Evolutionary conservation across 305 asterid species (phyloP), one percentile per base, ranked within the genome.

Genomic region (Ilex paraguariensis): DNA sequence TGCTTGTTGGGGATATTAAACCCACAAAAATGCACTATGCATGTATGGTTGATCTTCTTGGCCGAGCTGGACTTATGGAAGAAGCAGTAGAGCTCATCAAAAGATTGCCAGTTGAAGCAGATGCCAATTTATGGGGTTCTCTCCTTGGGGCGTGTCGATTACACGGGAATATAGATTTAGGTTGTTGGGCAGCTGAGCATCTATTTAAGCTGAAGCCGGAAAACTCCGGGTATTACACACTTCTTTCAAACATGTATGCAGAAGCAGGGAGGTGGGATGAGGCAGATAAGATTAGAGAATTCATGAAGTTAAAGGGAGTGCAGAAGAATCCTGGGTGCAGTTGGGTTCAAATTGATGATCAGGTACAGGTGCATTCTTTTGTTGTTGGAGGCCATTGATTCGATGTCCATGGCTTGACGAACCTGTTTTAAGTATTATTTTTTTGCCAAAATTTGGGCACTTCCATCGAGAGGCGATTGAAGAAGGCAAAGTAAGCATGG

Each of bases 41-140:
- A 21, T 86, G 96, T 78, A 84, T 91, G 90, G 95, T 91, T 62
- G 95, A 91, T 71, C 87, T 91, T 77, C 82, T 88, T 59, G 92
- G 96, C n/a, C 90, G 98, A 1, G 77, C 81, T 4, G 95, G 98
- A 51, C 87, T 77, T 54, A 66, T 91, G 77, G 80, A 74, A 16
- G 95, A 91, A 67, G 89, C 90, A 0, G 75, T 83, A 21, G 63
- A 61, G 69, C 73, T 84, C 33, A 83, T 87, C 2, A 72, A 81
- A 50, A 59, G 62, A 50, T 60, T 87, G 75, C 59, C 81, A 1
- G 42, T 72, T 32, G 63, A 79, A 56, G 82, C 92, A 0, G 86
- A 87, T 56, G 75, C 72, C 7, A 81, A 83, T 56, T 61, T 82
- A 12, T 91, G 98, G 95, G 95, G 95, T 3, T 84, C 95, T 17